Percentiles rank a stretch among this genome's conserved stretches.
Conservation (phyloP, 768 basidiomycete species). For the Lactifluus piperatus region DNA sequence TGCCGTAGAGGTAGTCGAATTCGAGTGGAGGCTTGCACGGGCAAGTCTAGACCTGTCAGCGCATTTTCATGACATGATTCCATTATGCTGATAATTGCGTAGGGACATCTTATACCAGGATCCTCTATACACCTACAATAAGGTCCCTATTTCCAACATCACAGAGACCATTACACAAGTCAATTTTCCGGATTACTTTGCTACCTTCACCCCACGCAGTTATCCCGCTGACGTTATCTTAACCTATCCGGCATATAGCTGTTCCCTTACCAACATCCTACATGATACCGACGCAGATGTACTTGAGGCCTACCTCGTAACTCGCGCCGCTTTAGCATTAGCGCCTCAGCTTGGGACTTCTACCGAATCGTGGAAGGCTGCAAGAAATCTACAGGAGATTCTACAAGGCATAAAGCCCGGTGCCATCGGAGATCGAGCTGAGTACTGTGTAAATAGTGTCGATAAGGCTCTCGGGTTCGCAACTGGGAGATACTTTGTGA, state of each 20-base stretch:
- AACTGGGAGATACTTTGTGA: constrained; percentile 82
- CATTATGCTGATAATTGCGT: constrained; percentile 7
- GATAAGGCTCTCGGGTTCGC: constrained; percentile 80
- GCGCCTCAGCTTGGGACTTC: constrained; percentile 63
- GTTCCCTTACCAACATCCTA: constrained; percentile 59
- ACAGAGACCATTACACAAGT: constrained; percentile 64
- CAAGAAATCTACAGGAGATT: constrained; percentile 58
- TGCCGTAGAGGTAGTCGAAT: constrained; percentile 60
- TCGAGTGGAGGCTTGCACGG: constrained; percentile 71
- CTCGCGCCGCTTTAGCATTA: constrained; percentile 60
- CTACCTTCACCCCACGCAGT: constrained; percentile 69
- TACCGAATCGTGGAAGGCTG: constrained; percentile 74
- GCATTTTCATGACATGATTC: neutral
- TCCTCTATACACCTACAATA: constrained; percentile 86
- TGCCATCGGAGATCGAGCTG: constrained; percentile 70
- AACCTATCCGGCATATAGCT: constrained; percentile 71
- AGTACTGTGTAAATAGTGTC: constrained; percentile 70
- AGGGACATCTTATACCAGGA: constrained; percentile 68
- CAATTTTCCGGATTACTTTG: constrained; percentile 77
- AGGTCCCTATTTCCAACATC: constrained; percentile 59
- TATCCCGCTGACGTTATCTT: constrained; percentile 74
- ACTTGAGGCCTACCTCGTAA: constrained; percentile 80
- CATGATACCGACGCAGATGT: constrained; percentile 56
- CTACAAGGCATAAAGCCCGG: constrained; percentile 84
- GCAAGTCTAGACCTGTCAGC: constrained; percentile 74